These are phyloP conservation scores for Myochromella boudieri DNA, from an alignment of 768 basidiomycete genomes.

Conservation along the genomic window DNA sequence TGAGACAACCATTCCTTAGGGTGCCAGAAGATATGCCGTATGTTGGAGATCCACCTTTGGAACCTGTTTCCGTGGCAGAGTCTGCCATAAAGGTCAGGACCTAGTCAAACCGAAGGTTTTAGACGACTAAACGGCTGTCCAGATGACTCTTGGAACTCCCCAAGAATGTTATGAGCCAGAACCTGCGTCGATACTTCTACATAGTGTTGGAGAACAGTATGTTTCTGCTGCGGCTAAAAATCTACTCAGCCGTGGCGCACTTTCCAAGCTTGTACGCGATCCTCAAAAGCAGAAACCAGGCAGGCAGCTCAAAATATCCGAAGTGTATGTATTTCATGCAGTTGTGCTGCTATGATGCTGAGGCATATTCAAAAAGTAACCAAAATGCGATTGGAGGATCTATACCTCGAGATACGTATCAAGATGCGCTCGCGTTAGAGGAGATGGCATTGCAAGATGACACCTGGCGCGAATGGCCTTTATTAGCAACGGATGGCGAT, in stretches of 20 bases:
- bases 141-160: constrained; percentile 82
- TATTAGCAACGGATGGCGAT: constrained; percentile 80
- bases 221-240: constrained; percentile 57
- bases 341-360: too few species aligned
- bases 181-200: constrained; percentile 56
- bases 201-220: constrained; percentile 51
- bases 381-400: constrained; percentile 65
- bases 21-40: constrained; percentile 38
- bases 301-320: constrained; percentile 74
- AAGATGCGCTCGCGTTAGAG: constrained; percentile 68
- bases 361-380: constrained; percentile 45
- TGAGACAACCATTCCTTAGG: constrained; percentile 54
- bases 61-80: constrained; percentile 58
- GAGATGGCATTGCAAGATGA: constrained; percentile 50
- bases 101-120: background rate
- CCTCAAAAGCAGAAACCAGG: constrained; percentile 66
- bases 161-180: constrained; percentile 65
- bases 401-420: constrained; percentile 62
- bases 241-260: constrained; percentile 61
- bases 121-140: background rate
- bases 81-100: constrained; percentile 64
- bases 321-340: constrained; percentile 40
- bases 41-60: constrained; percentile 26
- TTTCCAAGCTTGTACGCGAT: constrained; percentile 68
- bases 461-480: constrained; percentile 75